These are phyloP conservation scores for Suillus luteus DNA, from an alignment of 768 basidiomycete genomes.

Conservation along the genomic window DNA sequence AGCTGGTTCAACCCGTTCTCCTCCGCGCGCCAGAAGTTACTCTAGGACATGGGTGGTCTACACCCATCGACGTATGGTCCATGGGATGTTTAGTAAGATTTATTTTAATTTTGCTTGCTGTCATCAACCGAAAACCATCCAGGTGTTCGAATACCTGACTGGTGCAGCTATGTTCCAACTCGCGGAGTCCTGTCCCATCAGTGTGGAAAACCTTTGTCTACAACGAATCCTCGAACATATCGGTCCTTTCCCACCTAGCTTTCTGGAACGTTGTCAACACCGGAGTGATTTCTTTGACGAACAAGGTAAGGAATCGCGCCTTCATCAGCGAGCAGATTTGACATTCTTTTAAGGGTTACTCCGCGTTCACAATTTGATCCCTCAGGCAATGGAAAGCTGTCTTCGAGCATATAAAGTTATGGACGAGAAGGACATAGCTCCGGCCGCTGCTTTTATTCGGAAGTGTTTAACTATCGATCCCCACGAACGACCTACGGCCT, in stretches of 20 bases:
- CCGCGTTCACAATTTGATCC: not conserved
- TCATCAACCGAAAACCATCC: not conserved
- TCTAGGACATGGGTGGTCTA: slow-evolving; percentile 22
- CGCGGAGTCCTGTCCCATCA: slow-evolving; percentile 3
- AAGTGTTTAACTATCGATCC: slow-evolving; percentile 4
- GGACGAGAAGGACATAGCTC: not conserved
- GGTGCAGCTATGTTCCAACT: slow-evolving; percentile 7
- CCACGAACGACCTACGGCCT: not conserved
- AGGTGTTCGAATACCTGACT: slow-evolving; percentile 16
- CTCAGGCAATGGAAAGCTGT: slow-evolving; percentile 1
- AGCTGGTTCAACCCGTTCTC: slow-evolving; percentile 15
- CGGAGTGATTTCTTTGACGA: slow-evolving; percentile 10
- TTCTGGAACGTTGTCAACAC: slow-evolving; percentile 21
- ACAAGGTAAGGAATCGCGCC: slow-evolving; percentile 2
- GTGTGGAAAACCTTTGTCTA: slow-evolving; percentile 14
- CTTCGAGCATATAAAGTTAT: not conserved
- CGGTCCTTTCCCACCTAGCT: slow-evolving; percentile 21
- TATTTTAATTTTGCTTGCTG: not conserved
- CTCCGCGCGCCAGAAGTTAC: slow-evolving; percentile 31
- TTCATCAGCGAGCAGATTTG: not conserved
- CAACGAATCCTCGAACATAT: slow-evolving; percentile 22
- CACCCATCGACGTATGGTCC: slow-evolving; percentile 30
- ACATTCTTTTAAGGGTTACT: not conserved
- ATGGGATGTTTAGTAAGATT: slow-evolving; percentile 30
- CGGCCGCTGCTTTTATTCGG: not conserved